A percentile compares a stretch with the other conserved stretches of the same genome.
Conservation (phyloP, 495 filamentous ascomycete genomes). For the Wilcoxina mikolae region DNA sequence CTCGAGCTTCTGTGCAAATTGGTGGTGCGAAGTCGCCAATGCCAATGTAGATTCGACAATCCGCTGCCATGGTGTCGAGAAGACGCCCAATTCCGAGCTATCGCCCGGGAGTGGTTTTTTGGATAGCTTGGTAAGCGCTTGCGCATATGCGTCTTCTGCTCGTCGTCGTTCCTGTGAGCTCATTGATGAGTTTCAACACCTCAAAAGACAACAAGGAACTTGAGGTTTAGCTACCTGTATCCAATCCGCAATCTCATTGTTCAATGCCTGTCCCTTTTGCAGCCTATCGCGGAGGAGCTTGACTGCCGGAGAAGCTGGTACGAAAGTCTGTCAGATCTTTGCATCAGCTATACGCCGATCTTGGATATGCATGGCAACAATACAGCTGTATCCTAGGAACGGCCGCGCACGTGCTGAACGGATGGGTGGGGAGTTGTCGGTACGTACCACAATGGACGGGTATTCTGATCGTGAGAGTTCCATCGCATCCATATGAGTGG, state of each 20-base stretch:
- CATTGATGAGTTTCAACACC: conserved; percentile 7
- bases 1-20: conserved; percentile 72
- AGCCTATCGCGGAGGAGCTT: conserved; percentile 74
- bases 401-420: conserved; percentile 9
- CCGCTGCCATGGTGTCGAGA: conserved; percentile 81
- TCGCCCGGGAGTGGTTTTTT: conserved; percentile 53
- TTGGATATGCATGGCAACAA: conserved; percentile 5
- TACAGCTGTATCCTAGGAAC: conserved; percentile 8
- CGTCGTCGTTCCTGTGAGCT: conserved; percentile 81
- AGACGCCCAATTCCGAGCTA: conserved; percentile 69
- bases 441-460: conserved; percentile 81
- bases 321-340: conserved; percentile 44
- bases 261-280: conserved; percentile 70
- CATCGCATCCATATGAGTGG: conserved; percentile 31
- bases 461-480: conserved; percentile 87
- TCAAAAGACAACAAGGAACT: background rate
- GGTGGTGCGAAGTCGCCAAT: conserved; percentile 70
- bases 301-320: conserved; percentile 76
- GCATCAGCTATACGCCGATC: conserved; percentile 19
- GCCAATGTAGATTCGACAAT: conserved; percentile 67
- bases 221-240: conserved; percentile 52
- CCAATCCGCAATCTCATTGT: conserved; percentile 90
- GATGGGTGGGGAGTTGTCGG: conserved; percentile 3
- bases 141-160: conserved; percentile 81
- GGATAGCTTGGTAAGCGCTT: conserved; percentile 66